Evolutionary conservation across 2,329 filamentous ascomycete species (phyloP), one percentile per base, ranked within the genome.

Genomic region (Cordyceps tenuipes): DNA sequence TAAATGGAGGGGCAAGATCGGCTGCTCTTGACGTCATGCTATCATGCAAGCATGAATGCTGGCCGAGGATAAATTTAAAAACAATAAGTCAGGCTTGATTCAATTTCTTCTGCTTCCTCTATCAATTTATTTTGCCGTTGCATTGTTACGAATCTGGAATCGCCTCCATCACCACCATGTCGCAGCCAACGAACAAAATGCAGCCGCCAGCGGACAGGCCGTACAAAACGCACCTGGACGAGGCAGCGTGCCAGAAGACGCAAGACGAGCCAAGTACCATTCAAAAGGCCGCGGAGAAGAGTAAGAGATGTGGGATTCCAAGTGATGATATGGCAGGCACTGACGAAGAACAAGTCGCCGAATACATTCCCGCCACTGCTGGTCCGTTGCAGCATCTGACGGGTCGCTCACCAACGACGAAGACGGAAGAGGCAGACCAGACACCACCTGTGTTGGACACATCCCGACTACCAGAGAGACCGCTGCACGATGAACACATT

Each of bases 401-500:
- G 43, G 66, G 69, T 26, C 63, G 67, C 21, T 47, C 31, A 13
- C 60, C 7, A 39, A 62, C 66, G 19, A 63, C 66, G 4, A 51
- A 17, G 34, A 48, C 57, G 44, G 50, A 64, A 29, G 34, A 60
- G 3, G 58, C 62, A 9, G 61, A 63, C 44, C 7, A 31, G 44
- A 21, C 41, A 19, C 26, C 34, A 19, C 26, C 34, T 50, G 49
- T 21, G 43, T 15, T 61, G 7, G 61, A 66, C 6, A 39, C 67
- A 15, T 62, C 69, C 1, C 75, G 72, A 3, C 75, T 75, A 15
- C 79, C 78, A 3, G 64, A 75, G 12, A 71, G 78, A 15, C 79
- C 78, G 0, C 63, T 70, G 23, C 74, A 82, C 59, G 80, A 82
- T 63, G 57, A 66, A 5, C 74, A 78, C 64, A 81, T 83, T 54